Percentiles rank a stretch among this genome's conserved stretches.
Evolutionary conservation across 208 protist genomes (phyloP).

Genomic region (Trypanosoma avium): DNA sequence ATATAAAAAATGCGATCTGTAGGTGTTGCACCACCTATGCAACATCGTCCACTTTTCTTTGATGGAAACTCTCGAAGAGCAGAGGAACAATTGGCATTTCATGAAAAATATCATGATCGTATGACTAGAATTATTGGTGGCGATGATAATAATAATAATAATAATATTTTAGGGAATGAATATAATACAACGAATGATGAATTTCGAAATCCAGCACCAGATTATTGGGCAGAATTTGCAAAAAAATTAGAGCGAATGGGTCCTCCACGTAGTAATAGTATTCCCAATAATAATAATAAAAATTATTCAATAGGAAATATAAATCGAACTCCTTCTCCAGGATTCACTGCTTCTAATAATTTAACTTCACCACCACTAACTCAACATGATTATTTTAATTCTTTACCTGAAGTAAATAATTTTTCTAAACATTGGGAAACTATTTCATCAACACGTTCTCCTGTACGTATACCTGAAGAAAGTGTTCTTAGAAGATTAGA

Average conservation of each 20-base stretch:
- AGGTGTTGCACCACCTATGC: constrained; percentile 12
- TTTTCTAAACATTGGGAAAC: constrained; percentile 14
- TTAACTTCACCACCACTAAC: background rate
- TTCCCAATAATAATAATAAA: too few relatives aligned
- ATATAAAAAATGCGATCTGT: background rate
- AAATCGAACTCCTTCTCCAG: too few relatives aligned
- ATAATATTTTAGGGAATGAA: background rate
- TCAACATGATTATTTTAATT: background rate
- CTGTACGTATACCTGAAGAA: constrained; percentile 10
- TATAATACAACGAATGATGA: background rate
- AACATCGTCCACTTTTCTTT: constrained; percentile 9
- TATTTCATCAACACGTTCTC: background rate
- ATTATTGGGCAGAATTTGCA: constrained; percentile 23
- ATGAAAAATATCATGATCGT: constrained; percentile 47
- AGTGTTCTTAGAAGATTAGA: constrained; percentile 34
- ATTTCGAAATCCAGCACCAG: constrained; percentile 1
- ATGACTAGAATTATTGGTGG: constrained; percentile 32
- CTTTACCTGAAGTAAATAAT: constrained; percentile 4
- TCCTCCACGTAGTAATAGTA: background rate
- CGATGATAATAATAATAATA: constrained; percentile 19
- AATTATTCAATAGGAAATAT: too few relatives aligned
- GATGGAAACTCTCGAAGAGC: constrained; percentile 18
- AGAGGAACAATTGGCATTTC: constrained; percentile 38
- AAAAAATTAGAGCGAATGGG: constrained; percentile 20
- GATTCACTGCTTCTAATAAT: constrained; percentile 4